Evolutionary conservation across 192 early-diverging fungal genomes (phyloP), one percentile per base, ranked within the genome.

Genomic region (Entrophospora sp.): DNA sequence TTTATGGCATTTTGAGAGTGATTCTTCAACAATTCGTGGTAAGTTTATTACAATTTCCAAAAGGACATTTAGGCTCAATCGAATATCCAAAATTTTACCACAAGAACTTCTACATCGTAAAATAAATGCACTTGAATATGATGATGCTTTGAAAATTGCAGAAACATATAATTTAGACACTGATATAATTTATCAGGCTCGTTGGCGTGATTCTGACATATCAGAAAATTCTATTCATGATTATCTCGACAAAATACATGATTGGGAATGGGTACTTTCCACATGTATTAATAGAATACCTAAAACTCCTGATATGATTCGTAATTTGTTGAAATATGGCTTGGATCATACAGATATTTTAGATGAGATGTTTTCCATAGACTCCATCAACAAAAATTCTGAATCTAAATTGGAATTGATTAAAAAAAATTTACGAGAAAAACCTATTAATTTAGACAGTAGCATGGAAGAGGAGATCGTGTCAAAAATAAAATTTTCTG

Each of bases 101-200:
- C 61, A 73, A 46, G 85, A 85, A 25, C 72, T 83, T 12, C 44
- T 88, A 16, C 69, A 72, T 30, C 76, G 79, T 12, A 79, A 84
- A 37, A 66, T 89, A 25, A 65, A 68, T 13, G 59, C 72, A 13
- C 69, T 71, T 25, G 80, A 87, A 31, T 85, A 81, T 63, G 71
- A 74, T 34, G 75, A 73, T 1, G 87, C 88, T 9, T 69, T 82
- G n/a, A 66, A 75, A 3, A 66, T 88, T 25, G 87, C 85, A 5
- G 55, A 67, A 2, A 71, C 77, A 8, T 74, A 79, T 31, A 66
- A 77, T 1, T 49, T 90, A 32, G 63, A 79, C 43, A 78, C 72
- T n/a, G 85, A 90, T 55, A 67, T 77, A 8, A 68, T 89, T 8
- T 85, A 83, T 67, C 82, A 89, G 64, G 73, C 81, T 7, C 81